Evolutionary conservation across 192 early-diverging fungal genomes (phyloP).

Genomic region (Chytriomyces hyalinus): DNA sequence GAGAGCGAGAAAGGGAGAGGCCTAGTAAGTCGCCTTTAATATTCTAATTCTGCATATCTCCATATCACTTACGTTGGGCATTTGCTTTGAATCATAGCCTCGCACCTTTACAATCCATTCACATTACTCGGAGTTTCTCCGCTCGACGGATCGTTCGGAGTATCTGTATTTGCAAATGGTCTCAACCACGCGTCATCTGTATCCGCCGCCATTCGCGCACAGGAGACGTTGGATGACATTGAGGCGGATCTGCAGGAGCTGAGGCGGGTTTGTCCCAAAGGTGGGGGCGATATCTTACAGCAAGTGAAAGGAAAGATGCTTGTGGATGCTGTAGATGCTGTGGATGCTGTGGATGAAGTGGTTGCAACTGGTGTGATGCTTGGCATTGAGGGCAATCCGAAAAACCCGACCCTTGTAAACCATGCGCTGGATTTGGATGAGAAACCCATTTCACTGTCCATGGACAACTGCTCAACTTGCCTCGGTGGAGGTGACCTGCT

Average conservation of each 20-base stretch:
- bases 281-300: not conserved
- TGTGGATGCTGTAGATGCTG: not conserved
- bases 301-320: not conserved
- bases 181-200: not conserved
- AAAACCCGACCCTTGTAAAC: not conserved
- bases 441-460: constrained; percentile 26
- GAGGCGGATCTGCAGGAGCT: constrained; percentile 1
- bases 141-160: constrained; percentile 27
- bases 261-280: not conserved
- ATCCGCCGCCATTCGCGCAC: not conserved
- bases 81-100: not conserved
- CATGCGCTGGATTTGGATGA: not conserved
- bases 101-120: constrained; percentile 26
- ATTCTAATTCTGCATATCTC: too few relatives aligned
- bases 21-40: too few relatives aligned
- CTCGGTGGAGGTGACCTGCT: constrained; percentile 51
- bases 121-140: constrained; percentile 7
- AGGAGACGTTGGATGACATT: constrained; percentile 16
- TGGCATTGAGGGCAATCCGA: not conserved
- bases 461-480: constrained; percentile 62
- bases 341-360: not conserved
- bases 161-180: constrained; percentile 15
- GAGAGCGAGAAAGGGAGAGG: too few relatives aligned
- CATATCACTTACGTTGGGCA: too few relatives aligned
- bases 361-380: not conserved